phyloP scores from a whole-genome alignment of 2,329 filamentous ascomycete species.

The Exserohilum turcica region DNA sequence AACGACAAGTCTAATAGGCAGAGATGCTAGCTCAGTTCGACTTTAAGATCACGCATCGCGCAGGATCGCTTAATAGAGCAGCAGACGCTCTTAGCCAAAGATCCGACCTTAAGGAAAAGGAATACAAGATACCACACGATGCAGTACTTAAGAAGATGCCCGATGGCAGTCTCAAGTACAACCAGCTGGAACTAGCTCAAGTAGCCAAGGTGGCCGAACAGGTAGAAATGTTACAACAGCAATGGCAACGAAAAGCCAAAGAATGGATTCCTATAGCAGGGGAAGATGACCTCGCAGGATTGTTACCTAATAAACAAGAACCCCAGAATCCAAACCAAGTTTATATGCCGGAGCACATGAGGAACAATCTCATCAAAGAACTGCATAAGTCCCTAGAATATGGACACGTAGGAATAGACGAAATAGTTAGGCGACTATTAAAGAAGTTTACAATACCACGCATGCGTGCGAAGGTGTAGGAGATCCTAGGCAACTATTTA shows the following conservation, averaged over 20 bases:
- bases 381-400: neutral
- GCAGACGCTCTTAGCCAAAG: neutral
- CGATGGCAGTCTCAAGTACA: too few species aligned
- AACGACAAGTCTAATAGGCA: neutral
- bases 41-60: neutral
- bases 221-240: neutral
- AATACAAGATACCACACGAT: neutral
- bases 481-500: neutral
- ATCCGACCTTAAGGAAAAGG: neutral
- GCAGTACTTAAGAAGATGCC: neutral
- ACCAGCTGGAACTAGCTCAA: too few species aligned
- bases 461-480: neutral
- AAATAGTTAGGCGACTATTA: too few species aligned
- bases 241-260: neutral
- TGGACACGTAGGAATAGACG: too few species aligned
- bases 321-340: too few species aligned
- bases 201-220: too few species aligned
- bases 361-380: neutral
- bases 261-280: neutral
- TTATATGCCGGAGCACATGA: neutral
- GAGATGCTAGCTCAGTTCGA: neutral
- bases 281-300: too few species aligned
- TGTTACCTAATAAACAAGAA: too few species aligned
- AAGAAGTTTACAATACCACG: neutral
- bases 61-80: neutral